These are phyloP conservation scores for Penicillium freii DNA, from an alignment of 2,329 filamentous ascomycete genomes.

Conservation along the genomic window DNA sequence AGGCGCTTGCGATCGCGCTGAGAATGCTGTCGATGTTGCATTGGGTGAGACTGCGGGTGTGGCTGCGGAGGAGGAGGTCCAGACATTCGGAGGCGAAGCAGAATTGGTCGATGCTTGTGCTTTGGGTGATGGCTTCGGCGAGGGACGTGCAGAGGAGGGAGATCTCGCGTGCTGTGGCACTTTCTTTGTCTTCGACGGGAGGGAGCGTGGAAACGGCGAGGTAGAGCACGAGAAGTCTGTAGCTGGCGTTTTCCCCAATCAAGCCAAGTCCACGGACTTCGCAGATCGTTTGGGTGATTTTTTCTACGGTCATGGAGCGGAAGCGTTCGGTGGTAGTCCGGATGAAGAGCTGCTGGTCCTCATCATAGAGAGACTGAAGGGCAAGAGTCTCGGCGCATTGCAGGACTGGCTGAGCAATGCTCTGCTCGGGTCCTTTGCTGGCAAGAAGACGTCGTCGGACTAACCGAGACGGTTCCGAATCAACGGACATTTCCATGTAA, in stretches of 20 bases:
- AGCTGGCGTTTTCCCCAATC: conserved; percentile 28
- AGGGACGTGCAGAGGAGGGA: conserved; percentile 38
- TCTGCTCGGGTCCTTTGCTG: conserved; percentile 29
- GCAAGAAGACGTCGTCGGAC: conserved; percentile 38
- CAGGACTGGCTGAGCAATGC: conserved; percentile 30
- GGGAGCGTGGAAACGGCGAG: conserved; percentile 36
- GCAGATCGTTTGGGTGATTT: conserved; percentile 31
- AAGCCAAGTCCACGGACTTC: conserved; percentile 35
- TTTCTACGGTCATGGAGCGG: conserved; percentile 32
- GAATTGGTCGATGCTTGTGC: conserved; percentile 40
- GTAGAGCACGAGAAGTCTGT: conserved; percentile 38
- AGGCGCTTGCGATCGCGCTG: conserved; percentile 35
- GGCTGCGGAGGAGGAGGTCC: conserved; percentile 40
- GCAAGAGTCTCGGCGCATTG: conserved; percentile 37
- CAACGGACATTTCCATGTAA: conserved; percentile 35
- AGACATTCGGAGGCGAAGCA: conserved; percentile 42
- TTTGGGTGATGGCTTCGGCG: conserved; percentile 30
- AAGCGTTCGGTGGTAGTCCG: conserved; percentile 37
- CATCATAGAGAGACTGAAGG: conserved; percentile 37
- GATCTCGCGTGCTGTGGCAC: conserved; percentile 33
- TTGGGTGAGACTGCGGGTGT: conserved; percentile 44
- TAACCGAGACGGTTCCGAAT: conserved; percentile 29
- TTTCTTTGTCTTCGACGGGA: conserved; percentile 41
- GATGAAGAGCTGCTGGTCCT: conserved; percentile 40
- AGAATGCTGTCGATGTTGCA: conserved; percentile 48